These are phyloP conservation scores for Coniochaeta prunicola DNA, from an alignment of 2,329 filamentous ascomycete genomes.

Conservation along the genomic window DNA sequence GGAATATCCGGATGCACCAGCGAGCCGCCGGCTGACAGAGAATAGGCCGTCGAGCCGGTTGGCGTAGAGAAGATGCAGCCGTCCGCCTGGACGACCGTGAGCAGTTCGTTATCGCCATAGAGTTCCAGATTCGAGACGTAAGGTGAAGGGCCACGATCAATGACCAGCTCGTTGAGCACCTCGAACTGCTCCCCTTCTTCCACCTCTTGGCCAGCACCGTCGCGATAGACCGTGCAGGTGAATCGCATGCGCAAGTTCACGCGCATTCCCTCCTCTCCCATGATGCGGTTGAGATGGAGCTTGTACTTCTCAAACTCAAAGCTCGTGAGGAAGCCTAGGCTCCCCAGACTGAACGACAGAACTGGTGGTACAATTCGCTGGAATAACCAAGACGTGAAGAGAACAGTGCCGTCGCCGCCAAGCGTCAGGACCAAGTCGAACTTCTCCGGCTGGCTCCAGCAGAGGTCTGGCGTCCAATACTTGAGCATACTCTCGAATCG, in stretches of 20 bases:
- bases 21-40: slow-evolving; percentile 87
- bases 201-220: slow-evolving; percentile 55
- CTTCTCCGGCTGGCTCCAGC: slow-evolving; percentile 87
- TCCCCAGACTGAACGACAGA: slow-evolving; percentile 76
- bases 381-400: slow-evolving; percentile 89
- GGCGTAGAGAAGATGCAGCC: slow-evolving; percentile 97
- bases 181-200: slow-evolving; percentile 95
- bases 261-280: slow-evolving; percentile 93
- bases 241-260: slow-evolving; percentile 98
- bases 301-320: slow-evolving; percentile 87
- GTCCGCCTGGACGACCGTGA: slow-evolving; percentile 94
- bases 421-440: slow-evolving; percentile 91
- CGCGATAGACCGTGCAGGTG: slow-evolving; percentile 91
- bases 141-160: slow-evolving; percentile 90
- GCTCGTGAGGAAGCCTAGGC: slow-evolving; percentile 80
- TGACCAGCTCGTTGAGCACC: slow-evolving; percentile 96
- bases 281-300: slow-evolving; percentile 76
- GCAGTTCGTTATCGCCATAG: slow-evolving; percentile 88
- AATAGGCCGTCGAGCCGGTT: slow-evolving; percentile 92
- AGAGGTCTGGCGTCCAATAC: slow-evolving; percentile 95
- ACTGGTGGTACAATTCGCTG: slow-evolving; percentile 82
- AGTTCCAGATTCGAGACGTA: slow-evolving; percentile 97
- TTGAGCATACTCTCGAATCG: slow-evolving; percentile 78
- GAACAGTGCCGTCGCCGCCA: slow-evolving; percentile 78
- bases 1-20: slow-evolving; percentile 96